A percentile compares a stretch with the other conserved stretches of the same genome.
Conservation (phyloP, 805 yeast genomes). For the Candida glaebosa region DNA sequence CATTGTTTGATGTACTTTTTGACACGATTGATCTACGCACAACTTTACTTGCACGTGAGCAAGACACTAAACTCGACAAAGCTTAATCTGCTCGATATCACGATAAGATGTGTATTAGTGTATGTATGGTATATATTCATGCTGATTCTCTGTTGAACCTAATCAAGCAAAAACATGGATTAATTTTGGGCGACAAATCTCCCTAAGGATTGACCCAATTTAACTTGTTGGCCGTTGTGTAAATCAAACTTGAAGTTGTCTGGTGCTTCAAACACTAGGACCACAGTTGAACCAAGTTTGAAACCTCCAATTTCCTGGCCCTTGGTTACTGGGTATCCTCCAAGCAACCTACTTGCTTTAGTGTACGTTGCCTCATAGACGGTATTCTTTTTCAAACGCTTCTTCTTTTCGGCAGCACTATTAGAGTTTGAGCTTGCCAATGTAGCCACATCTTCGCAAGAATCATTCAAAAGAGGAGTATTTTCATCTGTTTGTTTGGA, state of each 20-base stretch:
- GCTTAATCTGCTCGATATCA: no score
- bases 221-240: slow-evolving; percentile 69
- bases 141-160: no score
- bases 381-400: slow-evolving; percentile 61
- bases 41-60: no score
- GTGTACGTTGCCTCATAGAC: slow-evolving; percentile 93
- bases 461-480: slow-evolving; percentile 26
- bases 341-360: slow-evolving; percentile 68
- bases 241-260: slow-evolving; percentile 67
- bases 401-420: slow-evolving; percentile 18
- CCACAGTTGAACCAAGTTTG: slow-evolving; percentile 95
- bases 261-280: slow-evolving; percentile 95
- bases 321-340: slow-evolving; percentile 84
- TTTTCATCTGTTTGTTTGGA: slow-evolving; percentile 24
- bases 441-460: slow-evolving; percentile 13
- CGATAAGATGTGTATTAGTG: no score
- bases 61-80: no score
- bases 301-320: slow-evolving; percentile 98
- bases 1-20: neutral
- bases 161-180: no score
- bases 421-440: slow-evolving; percentile 5
- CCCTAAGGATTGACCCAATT: slow-evolving; percentile 83
- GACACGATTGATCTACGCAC: neutral
- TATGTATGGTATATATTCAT: no score
- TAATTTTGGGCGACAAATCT: slow-evolving; percentile 19